Conservation (phyloP, 768 basidiomycete genomes). For the Strobilomyces dryophilus region DNA sequence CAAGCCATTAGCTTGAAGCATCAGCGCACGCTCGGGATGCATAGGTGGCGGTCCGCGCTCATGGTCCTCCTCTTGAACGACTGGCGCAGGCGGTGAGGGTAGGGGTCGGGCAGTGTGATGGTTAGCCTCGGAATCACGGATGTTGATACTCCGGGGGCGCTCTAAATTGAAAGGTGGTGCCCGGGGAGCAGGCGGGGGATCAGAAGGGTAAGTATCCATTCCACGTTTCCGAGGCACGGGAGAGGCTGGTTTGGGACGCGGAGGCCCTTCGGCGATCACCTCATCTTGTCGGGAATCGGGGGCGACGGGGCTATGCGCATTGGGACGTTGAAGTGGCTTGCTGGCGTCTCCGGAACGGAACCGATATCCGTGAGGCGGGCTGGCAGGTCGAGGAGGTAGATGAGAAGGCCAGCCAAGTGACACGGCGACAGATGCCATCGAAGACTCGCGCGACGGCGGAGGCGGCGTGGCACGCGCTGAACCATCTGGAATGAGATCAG, state of each 20-base stretch:
- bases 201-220: constrained; percentile 6
- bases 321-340: constrained; percentile 1
- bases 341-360: constrained; percentile 7
- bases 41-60: constrained; percentile 17
- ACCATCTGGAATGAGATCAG: constrained; percentile 12
- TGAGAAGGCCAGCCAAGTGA: constrained; percentile 11
- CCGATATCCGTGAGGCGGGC: constrained; percentile 13
- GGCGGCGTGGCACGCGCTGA: constrained; percentile 24
- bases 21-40: constrained; percentile 30
- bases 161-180: constrained; percentile 4
- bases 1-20: constrained; percentile 26
- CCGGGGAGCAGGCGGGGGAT: constrained; percentile 4
- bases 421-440: constrained; percentile 9
- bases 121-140: constrained; percentile 7
- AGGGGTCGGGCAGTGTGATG: constrained; percentile 3
- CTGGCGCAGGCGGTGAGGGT: not conserved
- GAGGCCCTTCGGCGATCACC: not conserved
- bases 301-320: not conserved
- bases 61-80: constrained; percentile 5
- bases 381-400: constrained; percentile 22
- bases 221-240: constrained; percentile 9
- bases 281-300: constrained; percentile 2
- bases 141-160: not conserved
- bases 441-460: constrained; percentile 30
- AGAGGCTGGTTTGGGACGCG: constrained; percentile 3